Evolutionary conservation across 208 protist genomes (phyloP), one percentile per base, ranked within the genome.

Genomic region (Trypanosoma avium): DNA sequence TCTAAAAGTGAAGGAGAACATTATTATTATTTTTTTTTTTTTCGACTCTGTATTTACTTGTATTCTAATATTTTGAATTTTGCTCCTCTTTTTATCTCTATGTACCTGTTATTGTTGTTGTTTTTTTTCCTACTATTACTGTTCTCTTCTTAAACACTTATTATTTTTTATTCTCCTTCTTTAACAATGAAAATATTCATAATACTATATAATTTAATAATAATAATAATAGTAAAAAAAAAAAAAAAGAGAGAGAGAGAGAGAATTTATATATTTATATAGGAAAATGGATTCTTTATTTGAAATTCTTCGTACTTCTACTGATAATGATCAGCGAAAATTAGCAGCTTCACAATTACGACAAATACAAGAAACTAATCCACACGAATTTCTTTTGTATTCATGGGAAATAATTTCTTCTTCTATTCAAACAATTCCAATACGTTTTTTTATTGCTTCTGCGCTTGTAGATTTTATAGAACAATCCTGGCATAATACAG

Each of bases 371-470:
- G 64, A 84, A 36, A 53, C 53, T n/a, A 58, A 79, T 24, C 86
- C 89, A 1, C 61, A 67, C 7, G 69, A 54, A 0, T 95, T 95
- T 64, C 73, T 95, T 9, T 43, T 58, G 36, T 79, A 80, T 69
- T 88, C 84, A 12, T 95, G 61, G 42, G 55, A 71, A 15, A 26
- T 58, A 8, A 70, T 95, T 46, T 62, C 79, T 3, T 81, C 76
- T 1, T 1, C 64, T 9, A 21, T 68, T 17, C 38, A 68, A 3
- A 12, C 49, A 17, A 10, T 49, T 1, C 77, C 84, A 13, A 27
- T 66, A 21, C 85, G 89, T 8, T 95, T 95, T 61, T 95, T 92
- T 59, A 36, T 81, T 2, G 82, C 70, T 67, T 78, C 83, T 3
- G 43, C 74, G 0, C 73, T 92, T 0, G 29, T 85, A 9, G 40